A percentile compares a stretch with the other conserved stretches of the same genome.
Conservation (phyloP, 805 yeast species). For the Hanseniaspora pseudoguilliermondii region DNA sequence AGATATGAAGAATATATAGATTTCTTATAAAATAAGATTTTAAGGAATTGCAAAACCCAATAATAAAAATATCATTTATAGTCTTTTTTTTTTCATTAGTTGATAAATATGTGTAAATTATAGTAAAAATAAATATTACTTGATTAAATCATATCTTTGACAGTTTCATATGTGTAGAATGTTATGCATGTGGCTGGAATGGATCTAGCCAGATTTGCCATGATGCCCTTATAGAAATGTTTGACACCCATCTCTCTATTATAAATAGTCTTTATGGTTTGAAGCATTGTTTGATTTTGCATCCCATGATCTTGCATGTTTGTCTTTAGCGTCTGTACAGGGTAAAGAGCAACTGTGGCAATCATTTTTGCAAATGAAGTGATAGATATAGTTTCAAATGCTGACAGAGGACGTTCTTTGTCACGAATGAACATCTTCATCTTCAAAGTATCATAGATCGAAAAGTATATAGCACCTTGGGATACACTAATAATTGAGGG, state of each 20-base stretch:
- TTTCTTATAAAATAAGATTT: slow-evolving; percentile 7
- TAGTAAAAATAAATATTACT: no score
- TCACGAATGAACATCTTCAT: slow-evolving; percentile 21
- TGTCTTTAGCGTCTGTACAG: slow-evolving; percentile 69
- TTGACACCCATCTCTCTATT: slow-evolving; percentile 38
- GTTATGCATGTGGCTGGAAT: slow-evolving; percentile 91
- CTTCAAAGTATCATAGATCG: slow-evolving; percentile 72
- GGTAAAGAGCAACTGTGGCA: slow-evolving; percentile 61
- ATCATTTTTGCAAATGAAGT: slow-evolving; percentile 58
- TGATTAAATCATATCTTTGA: slow-evolving; percentile 25
- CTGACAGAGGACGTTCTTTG: slow-evolving; percentile 27
- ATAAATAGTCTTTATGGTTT: background rate
- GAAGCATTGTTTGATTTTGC: background rate
- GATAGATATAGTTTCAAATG: slow-evolving; percentile 48
- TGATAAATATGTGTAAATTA: no score
- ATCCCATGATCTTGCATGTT: slow-evolving; percentile 37
- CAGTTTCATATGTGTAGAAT: slow-evolving; percentile 67
- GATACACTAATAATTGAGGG: slow-evolving; percentile 73
- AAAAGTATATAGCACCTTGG: slow-evolving; percentile 81
- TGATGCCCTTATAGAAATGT: slow-evolving; percentile 76
- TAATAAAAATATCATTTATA: no score
- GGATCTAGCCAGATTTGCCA: slow-evolving; percentile 67
- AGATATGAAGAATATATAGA: background rate
- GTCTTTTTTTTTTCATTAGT: background rate
- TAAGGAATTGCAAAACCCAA: slow-evolving; percentile 7